A percentile compares a stretch with the other conserved stretches of the same genome.
phyloP scores from a whole-genome alignment of 2,329 filamentous ascomycete species.

The Diaporthe citrichinensis region DNA sequence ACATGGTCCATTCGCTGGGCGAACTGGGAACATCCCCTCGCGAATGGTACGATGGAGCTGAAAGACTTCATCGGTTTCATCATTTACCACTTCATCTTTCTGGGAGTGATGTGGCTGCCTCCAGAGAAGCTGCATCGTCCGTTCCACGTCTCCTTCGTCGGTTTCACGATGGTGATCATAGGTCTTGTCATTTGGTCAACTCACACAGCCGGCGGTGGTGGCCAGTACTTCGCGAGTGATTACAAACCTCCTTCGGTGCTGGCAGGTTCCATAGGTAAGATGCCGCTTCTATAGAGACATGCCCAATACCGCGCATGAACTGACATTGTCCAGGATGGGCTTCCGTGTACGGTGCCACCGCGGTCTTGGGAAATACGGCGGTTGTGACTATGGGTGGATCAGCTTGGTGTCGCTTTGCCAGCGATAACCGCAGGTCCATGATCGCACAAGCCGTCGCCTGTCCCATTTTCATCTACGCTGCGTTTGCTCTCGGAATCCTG shows the following conservation, averaged over 20 bases:
- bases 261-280: constrained; percentile 35
- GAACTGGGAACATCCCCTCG: constrained; percentile 20
- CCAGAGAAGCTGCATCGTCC: constrained; percentile 34
- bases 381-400: constrained; percentile 35
- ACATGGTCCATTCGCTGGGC: constrained; percentile 31
- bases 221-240: constrained; percentile 24
- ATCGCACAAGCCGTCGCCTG: constrained; percentile 34
- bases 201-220: constrained; percentile 24
- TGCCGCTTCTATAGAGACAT: no score
- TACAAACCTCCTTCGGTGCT: constrained; percentile 31
- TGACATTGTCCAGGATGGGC: constrained; percentile 30
- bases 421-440: constrained; percentile 30
- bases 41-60: constrained; percentile 34
- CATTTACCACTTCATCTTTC: constrained; percentile 25
- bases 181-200: constrained; percentile 36
- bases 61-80: constrained; percentile 37
- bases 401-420: constrained; percentile 33
- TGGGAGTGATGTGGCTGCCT: constrained; percentile 35
- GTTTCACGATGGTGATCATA: constrained; percentile 22
- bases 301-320: background rate
- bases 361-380: constrained; percentile 32
- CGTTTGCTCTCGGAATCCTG: constrained; percentile 30
- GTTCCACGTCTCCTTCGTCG: constrained; percentile 31
- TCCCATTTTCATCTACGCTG: constrained; percentile 31
- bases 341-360: constrained; percentile 30